Evolutionary conservation across 2,329 filamentous ascomycete genomes (phyloP), one percentile per base, ranked within the genome.

Genomic region (Xylaria arbuscula): DNA sequence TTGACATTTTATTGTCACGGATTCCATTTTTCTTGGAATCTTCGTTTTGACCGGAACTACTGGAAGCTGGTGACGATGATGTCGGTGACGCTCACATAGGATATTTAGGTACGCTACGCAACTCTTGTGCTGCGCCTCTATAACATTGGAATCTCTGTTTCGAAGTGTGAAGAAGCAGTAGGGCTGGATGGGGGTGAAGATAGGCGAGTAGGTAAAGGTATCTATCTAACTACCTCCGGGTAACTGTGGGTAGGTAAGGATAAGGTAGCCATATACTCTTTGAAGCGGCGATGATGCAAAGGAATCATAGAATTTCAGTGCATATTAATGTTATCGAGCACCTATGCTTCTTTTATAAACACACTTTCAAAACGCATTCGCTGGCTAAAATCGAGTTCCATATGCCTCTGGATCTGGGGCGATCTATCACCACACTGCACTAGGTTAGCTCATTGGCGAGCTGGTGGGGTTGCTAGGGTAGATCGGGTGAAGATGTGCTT

Each of bases 401-500:
- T 56, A 42, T 42, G 24, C 54, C 54, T 34, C 36, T 40, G 54
- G 36, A 56, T 42, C 36, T 56, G 34, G 32, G n/a, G 6, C 19
- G 19, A 48, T 9, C 17, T 54, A 34, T 19, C 28, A 32, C 28
- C 7, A 54, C 6, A 8, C 28, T 8, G 36, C 24, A 42, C 54
- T 42, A 42, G 15, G 55, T 42, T 42, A 42, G 36, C 54, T 57
- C 10, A 50, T 50, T 24, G 47, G 28, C 13, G 13, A 42, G 22
- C 28, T 38, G 19, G 54, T 57, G 36, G 54, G 54, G 19, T 28
- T 9, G 5, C 19, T 38, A 57, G 36, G 38, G 22, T 45, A 59
- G 9, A 36, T 59, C 56, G 24, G 56, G 42, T 59, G 56, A 59
- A 58, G 42, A 48, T 48, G 24, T 34, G 42, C 40, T 8, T 19